Base-by-base conservation (phyloP, 2,329 filamentous ascomycete genomes). In the Colletotrichum sp. region DNA sequence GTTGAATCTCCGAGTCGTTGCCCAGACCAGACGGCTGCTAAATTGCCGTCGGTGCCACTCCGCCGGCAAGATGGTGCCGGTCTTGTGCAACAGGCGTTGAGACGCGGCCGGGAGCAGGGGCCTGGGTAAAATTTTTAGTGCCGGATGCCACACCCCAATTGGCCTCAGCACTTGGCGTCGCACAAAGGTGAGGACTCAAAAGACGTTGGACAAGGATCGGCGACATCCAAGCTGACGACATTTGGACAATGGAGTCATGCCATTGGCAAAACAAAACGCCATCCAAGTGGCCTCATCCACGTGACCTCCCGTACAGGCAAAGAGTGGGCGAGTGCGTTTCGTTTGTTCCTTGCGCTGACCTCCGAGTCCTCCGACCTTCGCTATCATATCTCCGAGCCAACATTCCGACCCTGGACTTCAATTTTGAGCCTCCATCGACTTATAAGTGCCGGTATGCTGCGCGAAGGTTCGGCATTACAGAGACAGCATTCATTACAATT, bases 321-420 rank as follows among this genome's bases (percentile, higher is more conserved):
- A 24, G 32, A 18, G 18, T 66, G 71, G 32, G 39, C 36, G 4
- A 24, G 13, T 59, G 21, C 26, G 21, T 59, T 59, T 59, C n/a
- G n/a, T 66, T 66, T n/a, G 39, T 59, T 60, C 28, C 32, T 36
- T 69, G 34, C 55, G 21, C 32, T 24, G 52, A 49, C 30, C 15
- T 66, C 57, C 64, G 73, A 75, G 18, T 52, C 34, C 57, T 64
- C 57, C 73, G 70, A 73, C 21, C 26, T 36, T 52, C 28, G 63
- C 44, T 69, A 63, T 65, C 70, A 68, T 76, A 76, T 62, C 64
- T 72, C 73, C 73, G 73, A 76, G 73, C n/a, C 32, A 7, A 6
- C 57, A 36, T 28, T 44, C 63, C 36, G 62, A 65, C 62, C 44
- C 44, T 21, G 30, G 7, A 28, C 49, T 21, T 36, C 34, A 49